phyloP scores from a whole-genome alignment of 225 moss, liverwort and hornwort species.

The Antitrichia curtipendula region DNA sequence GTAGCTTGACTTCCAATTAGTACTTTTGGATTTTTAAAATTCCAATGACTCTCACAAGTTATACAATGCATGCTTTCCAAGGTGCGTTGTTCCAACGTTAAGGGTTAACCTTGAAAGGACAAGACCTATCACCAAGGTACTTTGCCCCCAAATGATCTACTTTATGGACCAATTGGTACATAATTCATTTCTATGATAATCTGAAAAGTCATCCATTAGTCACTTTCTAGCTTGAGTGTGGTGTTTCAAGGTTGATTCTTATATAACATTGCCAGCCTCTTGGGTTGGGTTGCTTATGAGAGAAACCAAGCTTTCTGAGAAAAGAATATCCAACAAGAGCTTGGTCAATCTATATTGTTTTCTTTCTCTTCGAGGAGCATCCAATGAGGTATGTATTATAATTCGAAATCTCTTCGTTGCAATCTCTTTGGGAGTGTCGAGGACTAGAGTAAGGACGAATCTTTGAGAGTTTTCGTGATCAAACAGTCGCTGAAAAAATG shows the following conservation, averaged over 20 bases:
- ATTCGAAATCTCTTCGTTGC: not conserved
- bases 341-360: not conserved
- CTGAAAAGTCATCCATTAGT: not conserved
- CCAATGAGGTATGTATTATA: not conserved
- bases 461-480: not conserved
- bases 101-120: no score
- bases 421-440: not conserved
- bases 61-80: no score
- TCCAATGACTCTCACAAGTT: no score
- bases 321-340: not conserved
- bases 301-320: not conserved
- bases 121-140: not conserved
- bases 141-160: not conserved
- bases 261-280: not conserved
- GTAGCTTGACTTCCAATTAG: no score
- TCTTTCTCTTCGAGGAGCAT: not conserved
- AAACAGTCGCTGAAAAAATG: not conserved
- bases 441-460: not conserved
- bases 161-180: not conserved
- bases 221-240: not conserved
- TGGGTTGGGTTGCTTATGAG: not conserved
- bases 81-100: no score
- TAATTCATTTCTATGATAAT: not conserved
- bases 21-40: no score
- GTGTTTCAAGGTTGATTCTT: not conserved